A percentile compares a stretch with the other conserved stretches of the same genome.
Conservation (phyloP, 2,329 filamentous ascomycete species). For the Ophiocordyceps camponoti-floridani region DNA sequence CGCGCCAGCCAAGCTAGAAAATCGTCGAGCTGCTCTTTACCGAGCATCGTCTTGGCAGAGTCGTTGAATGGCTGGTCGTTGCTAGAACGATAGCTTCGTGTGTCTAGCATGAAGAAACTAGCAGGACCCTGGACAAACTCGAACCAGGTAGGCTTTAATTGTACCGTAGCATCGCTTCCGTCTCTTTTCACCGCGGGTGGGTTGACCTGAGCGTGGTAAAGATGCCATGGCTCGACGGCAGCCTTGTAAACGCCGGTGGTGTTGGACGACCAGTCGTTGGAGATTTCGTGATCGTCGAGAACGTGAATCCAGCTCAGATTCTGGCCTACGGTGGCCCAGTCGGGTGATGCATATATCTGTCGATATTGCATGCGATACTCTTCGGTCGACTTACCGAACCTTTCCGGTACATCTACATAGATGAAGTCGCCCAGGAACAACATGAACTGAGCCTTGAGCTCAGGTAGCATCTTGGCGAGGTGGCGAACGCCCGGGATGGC, state of each 20-base stretch:
- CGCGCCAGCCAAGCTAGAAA: constrained; percentile 59
- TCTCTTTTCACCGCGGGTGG: constrained; percentile 48
- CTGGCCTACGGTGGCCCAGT: constrained; percentile 60
- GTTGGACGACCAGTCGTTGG: constrained; percentile 66
- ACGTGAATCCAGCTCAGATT: constrained; percentile 96
- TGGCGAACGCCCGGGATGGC: constrained; percentile 65
- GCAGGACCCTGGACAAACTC: constrained; percentile 80
- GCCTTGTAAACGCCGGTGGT: constrained; percentile 62
- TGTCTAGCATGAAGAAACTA: constrained; percentile 89
- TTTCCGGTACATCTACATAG: constrained; percentile 73
- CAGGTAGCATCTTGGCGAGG: constrained; percentile 54
- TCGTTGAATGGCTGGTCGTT: constrained; percentile 41
- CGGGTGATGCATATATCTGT: constrained; percentile 87
- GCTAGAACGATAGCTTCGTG: constrained; percentile 66
- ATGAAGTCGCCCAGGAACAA: constrained; percentile 79
- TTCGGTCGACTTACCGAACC: constrained; percentile 52
- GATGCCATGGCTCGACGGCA: constrained; percentile 67
- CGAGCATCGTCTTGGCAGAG: constrained; percentile 71
- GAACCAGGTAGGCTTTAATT: constrained; percentile 59
- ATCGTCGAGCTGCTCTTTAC: constrained; percentile 58
- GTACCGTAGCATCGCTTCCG: constrained; percentile 13
- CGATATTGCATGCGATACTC: constrained; percentile 86
- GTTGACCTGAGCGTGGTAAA: constrained; percentile 75
- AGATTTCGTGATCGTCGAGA: constrained; percentile 90
- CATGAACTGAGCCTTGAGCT: constrained; percentile 60